phyloP scores from a whole-genome alignment of 129 eudicot genomes.

The Solidago caesia region DNA sequence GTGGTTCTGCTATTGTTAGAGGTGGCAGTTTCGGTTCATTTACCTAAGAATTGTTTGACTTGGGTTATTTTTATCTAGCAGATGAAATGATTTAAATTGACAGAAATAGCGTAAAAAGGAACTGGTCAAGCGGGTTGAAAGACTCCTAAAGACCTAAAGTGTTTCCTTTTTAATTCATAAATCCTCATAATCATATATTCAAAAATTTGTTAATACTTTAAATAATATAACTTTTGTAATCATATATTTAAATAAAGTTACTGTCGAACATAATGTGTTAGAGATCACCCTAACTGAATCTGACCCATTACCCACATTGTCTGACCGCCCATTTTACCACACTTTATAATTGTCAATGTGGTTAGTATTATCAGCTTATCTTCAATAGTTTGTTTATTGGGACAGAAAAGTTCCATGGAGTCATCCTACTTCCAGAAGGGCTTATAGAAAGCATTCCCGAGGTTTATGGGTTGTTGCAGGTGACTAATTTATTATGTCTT shows the following conservation, averaged over 20 bases:
- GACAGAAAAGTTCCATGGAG: conserved; percentile 91
- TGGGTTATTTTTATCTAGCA: not conserved
- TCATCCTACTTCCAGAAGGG: conserved; percentile 91
- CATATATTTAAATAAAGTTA: not conserved
- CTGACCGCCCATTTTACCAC: not conserved
- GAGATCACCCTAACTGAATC: not conserved
- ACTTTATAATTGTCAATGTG: not conserved
- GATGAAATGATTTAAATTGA: not conserved
- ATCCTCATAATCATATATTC: not conserved
- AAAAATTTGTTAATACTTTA: not conserved
- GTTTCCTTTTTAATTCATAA: not conserved
- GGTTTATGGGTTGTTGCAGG: conserved; percentile 88
- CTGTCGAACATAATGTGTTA: not conserved
- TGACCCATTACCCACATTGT: not conserved
- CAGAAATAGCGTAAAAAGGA: not conserved
- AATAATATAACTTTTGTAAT: not conserved
- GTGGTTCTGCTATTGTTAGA: not conserved
- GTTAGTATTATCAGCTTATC: conserved; percentile 1
- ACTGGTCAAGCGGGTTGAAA: not conserved
- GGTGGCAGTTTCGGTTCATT: not conserved
- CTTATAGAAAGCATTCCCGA: conserved; percentile 98
- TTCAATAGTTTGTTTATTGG: not conserved
- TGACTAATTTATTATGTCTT: conserved; percentile 12
- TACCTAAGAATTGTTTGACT: not conserved
- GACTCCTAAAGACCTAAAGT: not conserved